A percentile compares a stretch with the other conserved stretches of the same genome.
Conservation (phyloP, 2,329 filamentous ascomycete species). For the Talaromyces sp. region DNA sequence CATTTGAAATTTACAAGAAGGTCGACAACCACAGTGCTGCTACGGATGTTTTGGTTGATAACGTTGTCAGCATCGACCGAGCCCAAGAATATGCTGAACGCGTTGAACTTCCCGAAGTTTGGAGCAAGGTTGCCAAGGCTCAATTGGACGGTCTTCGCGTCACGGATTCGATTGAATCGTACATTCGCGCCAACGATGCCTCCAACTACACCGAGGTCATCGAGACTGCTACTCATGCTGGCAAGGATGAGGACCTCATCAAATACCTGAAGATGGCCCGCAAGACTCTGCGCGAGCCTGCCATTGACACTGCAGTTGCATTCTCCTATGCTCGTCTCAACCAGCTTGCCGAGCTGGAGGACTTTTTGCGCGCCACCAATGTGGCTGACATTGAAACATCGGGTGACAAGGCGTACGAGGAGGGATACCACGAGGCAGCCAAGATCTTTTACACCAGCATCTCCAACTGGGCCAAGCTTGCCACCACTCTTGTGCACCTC, state of each 20-base stretch:
- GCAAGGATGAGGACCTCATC: constrained; percentile 96
- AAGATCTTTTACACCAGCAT: constrained; percentile 99
- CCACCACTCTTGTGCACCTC: constrained; percentile 94
- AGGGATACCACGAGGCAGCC: constrained; percentile 89
- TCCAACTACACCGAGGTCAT: constrained; percentile 95
- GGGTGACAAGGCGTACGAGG: constrained; percentile 94
- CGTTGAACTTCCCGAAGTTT: constrained; percentile 89
- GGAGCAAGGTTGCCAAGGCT: constrained; percentile 97
- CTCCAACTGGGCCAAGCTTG: constrained; percentile 99
- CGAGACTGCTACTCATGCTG: constrained; percentile 87
- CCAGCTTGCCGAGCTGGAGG: constrained; percentile 87
- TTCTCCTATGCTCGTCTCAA: constrained; percentile 91
- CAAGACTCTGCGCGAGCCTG: constrained; percentile 89
- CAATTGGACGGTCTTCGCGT: constrained; percentile 94
- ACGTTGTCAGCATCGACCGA: constrained; percentile 96
- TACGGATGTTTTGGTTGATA: constrained; percentile 86
- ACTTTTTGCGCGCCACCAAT: constrained; percentile 88
- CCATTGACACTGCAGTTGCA: constrained; percentile 87
- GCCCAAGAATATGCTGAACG: constrained; percentile 93
- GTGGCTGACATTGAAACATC: constrained; percentile 95
- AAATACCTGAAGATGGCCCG: constrained; percentile 96
- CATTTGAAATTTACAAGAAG: constrained; percentile 99
- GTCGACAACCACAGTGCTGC: constrained; percentile 81
- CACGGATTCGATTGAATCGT: constrained; percentile 88
- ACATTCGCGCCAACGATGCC: constrained; percentile 90